Conservation (phyloP, 805 yeast genomes). For the Lachancea kluyveri region DNA sequence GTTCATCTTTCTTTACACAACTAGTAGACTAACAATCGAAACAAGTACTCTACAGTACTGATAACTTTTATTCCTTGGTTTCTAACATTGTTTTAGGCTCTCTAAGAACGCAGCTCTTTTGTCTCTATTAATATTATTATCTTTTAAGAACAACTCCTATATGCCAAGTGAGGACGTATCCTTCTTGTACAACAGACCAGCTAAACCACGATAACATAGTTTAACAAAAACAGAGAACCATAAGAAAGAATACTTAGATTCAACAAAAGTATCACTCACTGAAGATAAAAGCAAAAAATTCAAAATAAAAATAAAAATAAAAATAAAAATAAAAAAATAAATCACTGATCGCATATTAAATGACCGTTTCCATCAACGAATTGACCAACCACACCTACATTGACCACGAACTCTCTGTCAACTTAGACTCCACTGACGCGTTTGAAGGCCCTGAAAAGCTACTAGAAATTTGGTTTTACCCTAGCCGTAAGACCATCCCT, state of each 20-base stretch:
- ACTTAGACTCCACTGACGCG: slow-evolving; percentile 82
- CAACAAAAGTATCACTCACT: neutral
- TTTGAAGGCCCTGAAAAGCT: slow-evolving; percentile 97
- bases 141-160: slow-evolving; percentile 5
- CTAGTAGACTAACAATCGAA: no score
- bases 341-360: slow-evolving; percentile 10
- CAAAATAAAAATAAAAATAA: neutral
- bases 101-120: slow-evolving; percentile 6
- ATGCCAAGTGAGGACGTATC: slow-evolving; percentile 19
- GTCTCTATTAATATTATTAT: slow-evolving; percentile 4
- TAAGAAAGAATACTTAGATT: neutral
- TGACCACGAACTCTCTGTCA: slow-evolving; percentile 73
- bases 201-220: slow-evolving; percentile 19
- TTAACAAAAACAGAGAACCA: neutral
- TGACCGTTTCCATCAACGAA: slow-evolving; percentile 32
- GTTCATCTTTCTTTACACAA: no score
- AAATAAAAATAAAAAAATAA: slow-evolving; percentile 1
- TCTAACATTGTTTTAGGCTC: no score
- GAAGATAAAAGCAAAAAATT: neutral
- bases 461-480: slow-evolving; percentile 82
- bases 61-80: no score
- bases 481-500: slow-evolving; percentile 34
- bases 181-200: slow-evolving; percentile 19
- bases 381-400: slow-evolving; percentile 44
- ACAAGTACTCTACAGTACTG: no score